A percentile compares a stretch with the other conserved stretches of the same genome.
These are phyloP conservation scores for Carex littledalei DNA, from an alignment of 176 grass and related monocot species.

Conservation along the genomic window DNA sequence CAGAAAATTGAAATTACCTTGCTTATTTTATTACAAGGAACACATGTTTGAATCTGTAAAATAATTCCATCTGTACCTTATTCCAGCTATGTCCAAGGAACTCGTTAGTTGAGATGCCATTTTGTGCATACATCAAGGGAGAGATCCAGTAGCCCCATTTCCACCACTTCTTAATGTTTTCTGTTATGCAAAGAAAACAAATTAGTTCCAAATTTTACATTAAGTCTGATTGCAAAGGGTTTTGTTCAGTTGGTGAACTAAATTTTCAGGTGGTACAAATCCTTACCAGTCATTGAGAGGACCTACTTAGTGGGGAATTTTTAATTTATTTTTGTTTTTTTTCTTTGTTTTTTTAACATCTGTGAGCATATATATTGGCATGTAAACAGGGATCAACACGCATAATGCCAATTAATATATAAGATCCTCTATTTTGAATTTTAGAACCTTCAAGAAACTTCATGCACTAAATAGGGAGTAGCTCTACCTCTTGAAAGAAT, in stretches of 20 bases:
- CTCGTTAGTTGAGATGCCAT: constrained; percentile 69
- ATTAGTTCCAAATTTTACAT: not conserved
- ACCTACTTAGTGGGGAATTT: not conserved
- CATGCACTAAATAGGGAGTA: not conserved
- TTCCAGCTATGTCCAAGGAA: constrained; percentile 61
- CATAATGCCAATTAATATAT: constrained; percentile 6
- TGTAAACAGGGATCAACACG: not conserved
- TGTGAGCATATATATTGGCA: not conserved
- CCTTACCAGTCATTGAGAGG: not conserved
- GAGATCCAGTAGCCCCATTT: constrained; percentile 92
- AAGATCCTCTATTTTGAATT: not conserved
- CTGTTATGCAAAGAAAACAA: constrained; percentile 33
- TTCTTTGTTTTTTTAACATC: not conserved
- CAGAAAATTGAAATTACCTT: constrained; percentile 17
- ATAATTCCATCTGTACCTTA: constrained; percentile 35
- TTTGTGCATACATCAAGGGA: constrained; percentile 70
- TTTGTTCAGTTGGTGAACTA: not conserved
- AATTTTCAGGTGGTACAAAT: not conserved
- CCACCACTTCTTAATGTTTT: constrained; percentile 81
- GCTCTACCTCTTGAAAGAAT: constrained; percentile 60
- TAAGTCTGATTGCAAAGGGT: not conserved
- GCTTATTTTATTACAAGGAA: not conserved
- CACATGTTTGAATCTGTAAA: not conserved
- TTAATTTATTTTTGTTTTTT: not conserved
- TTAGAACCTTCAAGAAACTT: constrained; percentile 11